These are phyloP conservation scores for Cryptococcus depauperatus DNA, from an alignment of 1,284 basidiomycete species.

Conservation along the genomic window DNA sequence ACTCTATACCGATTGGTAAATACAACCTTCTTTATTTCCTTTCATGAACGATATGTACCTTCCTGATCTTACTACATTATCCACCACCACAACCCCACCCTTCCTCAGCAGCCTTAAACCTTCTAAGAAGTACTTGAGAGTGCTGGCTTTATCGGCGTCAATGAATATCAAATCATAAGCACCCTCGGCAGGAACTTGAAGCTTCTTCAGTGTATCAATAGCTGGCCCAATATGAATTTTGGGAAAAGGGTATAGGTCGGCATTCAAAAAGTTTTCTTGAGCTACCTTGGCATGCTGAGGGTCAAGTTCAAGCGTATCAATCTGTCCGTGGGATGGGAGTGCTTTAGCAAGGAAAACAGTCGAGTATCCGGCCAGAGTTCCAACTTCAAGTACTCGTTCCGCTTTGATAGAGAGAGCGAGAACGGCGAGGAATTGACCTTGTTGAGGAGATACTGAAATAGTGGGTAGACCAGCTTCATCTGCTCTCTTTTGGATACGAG, in stretches of 20 bases:
- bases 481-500: conserved; percentile 15
- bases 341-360: conserved; percentile 31
- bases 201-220: conserved; percentile 20
- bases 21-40: neutral
- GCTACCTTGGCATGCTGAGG: conserved; percentile 30
- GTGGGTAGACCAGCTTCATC: conserved; percentile 27
- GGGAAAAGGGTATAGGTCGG: conserved; percentile 37
- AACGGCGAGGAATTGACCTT: conserved; percentile 37
- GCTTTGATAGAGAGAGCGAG: conserved; percentile 27
- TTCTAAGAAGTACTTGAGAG: conserved; percentile 32
- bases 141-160: conserved; percentile 36
- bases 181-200: conserved; percentile 12
- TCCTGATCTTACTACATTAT: conserved; percentile 35
- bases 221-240: conserved; percentile 32
- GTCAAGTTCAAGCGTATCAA: conserved; percentile 37
- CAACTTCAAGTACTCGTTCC: conserved; percentile 35
- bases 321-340: conserved; percentile 30
- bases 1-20: conserved; percentile 10
- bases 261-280: conserved; percentile 30
- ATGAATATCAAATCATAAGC: conserved; percentile 40
- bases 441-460: conserved; percentile 27
- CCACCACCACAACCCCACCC: conserved; percentile 34
- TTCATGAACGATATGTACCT: conserved; percentile 19
- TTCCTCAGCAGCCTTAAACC: conserved; percentile 26
- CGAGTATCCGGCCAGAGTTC: conserved; percentile 37